These are phyloP conservation scores for Amanita brunnescens DNA, from an alignment of 768 basidiomycete genomes.

Conservation along the genomic window DNA sequence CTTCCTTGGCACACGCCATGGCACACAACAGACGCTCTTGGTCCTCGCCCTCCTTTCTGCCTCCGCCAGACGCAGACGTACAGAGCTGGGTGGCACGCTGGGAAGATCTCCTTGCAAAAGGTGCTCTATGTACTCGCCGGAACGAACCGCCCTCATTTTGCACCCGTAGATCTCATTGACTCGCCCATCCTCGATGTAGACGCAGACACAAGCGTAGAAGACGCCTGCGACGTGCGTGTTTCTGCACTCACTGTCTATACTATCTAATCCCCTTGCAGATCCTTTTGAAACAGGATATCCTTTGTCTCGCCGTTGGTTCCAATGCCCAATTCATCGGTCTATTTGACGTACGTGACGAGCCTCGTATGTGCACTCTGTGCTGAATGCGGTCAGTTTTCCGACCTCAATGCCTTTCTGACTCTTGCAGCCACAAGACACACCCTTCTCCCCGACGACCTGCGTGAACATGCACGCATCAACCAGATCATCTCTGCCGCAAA, in stretches of 20 bases:
- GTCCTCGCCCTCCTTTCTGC: too few relatives aligned
- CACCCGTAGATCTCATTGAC: constrained; percentile 55
- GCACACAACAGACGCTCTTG: too few relatives aligned
- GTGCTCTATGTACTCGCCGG: constrained; percentile 16
- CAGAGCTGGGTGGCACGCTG: too few relatives aligned
- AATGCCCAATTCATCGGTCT: constrained; percentile 39
- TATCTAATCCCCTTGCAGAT: constrained; percentile 31
- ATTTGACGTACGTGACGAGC: constrained; percentile 74
- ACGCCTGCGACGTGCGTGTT: constrained; percentile 64
- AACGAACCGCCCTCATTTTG: background rate
- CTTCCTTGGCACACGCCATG: too few relatives aligned
- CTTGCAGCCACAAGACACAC: constrained; percentile 75
- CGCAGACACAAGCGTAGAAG: constrained; percentile 69
- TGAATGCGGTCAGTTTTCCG: constrained; percentile 49
- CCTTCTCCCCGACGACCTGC: constrained; percentile 49
- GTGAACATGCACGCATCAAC: constrained; percentile 48
- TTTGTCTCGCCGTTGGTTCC: constrained; percentile 56
- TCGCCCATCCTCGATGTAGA: constrained; percentile 56
- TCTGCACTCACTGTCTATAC: background rate
- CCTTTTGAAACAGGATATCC: constrained; percentile 51
- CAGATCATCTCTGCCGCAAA: constrained; percentile 70
- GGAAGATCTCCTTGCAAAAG: constrained; percentile 50
- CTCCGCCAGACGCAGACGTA: constrained; percentile 21
- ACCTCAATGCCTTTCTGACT: constrained; percentile 83
- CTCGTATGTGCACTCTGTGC: too few relatives aligned